A percentile compares a stretch with the other conserved stretches of the same genome.
phyloP scores from a whole-genome alignment of 75 land plant species.

The Adiantum capillusveneris region DNA sequence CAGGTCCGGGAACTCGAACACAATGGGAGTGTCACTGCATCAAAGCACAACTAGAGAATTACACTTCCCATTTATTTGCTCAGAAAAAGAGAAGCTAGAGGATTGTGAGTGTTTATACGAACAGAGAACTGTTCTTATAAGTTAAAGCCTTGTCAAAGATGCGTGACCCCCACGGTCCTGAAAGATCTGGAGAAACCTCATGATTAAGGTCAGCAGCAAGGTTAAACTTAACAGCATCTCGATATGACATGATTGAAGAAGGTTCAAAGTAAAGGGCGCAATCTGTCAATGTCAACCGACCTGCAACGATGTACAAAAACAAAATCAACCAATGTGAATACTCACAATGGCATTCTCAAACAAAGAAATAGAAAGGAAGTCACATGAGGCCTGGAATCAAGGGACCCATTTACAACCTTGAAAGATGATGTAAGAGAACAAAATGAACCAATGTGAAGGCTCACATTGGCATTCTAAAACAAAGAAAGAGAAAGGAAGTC shows the following conservation, averaged over 20 bases:
- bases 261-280: conserved; percentile 70
- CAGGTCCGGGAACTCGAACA: conserved; percentile 74
- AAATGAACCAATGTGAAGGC: too few species aligned
- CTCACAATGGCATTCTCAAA: too few species aligned
- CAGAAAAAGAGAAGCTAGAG: background rate
- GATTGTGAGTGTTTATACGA: background rate
- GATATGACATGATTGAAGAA: conserved; percentile 43
- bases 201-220: conserved; percentile 45
- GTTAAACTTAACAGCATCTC: conserved; percentile 43
- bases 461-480: too few species aligned
- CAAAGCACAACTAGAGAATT: too few species aligned
- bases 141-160: conserved; percentile 68
- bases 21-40: conserved; percentile 42
- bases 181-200: conserved; percentile 41
- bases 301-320: too few species aligned
- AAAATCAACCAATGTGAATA: too few species aligned
- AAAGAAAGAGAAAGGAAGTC: too few species aligned
- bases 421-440: too few species aligned
- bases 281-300: conserved; percentile 66
- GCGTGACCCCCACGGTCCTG: conserved; percentile 82
- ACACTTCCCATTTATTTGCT: too few species aligned
- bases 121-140: conserved; percentile 49
- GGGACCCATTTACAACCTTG: too few species aligned
- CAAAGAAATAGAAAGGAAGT: too few species aligned
- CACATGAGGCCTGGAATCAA: too few species aligned